phyloP scores from a whole-genome alignment of 352 stramenopile species.

The Phytophthora pisi region DNA sequence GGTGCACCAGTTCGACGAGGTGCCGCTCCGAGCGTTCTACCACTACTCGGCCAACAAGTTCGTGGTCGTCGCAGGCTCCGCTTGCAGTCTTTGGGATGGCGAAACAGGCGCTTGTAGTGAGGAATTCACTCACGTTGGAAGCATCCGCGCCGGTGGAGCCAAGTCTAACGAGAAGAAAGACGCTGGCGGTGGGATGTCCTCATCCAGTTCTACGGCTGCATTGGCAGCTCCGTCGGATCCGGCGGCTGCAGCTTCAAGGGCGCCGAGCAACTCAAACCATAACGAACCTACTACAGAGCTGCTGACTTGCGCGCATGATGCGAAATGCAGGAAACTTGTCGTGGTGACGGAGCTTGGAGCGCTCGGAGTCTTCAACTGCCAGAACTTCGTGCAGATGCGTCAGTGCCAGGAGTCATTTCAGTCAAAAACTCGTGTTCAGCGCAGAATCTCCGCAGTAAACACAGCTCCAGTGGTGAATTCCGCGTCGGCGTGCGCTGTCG shows the following conservation, averaged over 20 bases:
- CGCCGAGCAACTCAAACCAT: conserved; percentile 3
- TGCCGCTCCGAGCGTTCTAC: conserved; percentile 75
- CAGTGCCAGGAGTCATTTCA: conserved; percentile 62
- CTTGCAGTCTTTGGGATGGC: conserved; percentile 80
- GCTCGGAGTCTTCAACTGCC: conserved; percentile 73
- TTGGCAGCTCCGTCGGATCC: neutral
- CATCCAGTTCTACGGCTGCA: neutral
- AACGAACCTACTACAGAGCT: conserved; percentile 49
- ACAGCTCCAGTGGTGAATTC: conserved; percentile 15
- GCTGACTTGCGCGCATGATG: conserved; percentile 56
- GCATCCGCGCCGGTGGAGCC: neutral
- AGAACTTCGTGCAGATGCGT: conserved; percentile 78
- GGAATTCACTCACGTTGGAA: conserved; percentile 63
- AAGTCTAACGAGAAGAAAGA: conserved; percentile 3
- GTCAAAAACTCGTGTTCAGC: conserved; percentile 4
- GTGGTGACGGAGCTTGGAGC: conserved; percentile 60
- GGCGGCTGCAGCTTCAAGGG: conserved; percentile 3
- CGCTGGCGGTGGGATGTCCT: neutral
- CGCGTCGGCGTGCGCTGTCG: conserved; percentile 49
- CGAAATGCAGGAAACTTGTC: conserved; percentile 66
- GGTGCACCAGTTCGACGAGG: conserved; percentile 73
- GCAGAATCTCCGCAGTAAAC: neutral
- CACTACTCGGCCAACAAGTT: conserved; percentile 75
- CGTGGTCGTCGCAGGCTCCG: conserved; percentile 57
- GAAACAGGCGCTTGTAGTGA: conserved; percentile 56